Percentiles rank a stretch among this genome's conserved stretches.
Evolutionary conservation across 1,139 yeast genomes (phyloP).

Genomic region (Barnettozyma hawaiiensis): DNA sequence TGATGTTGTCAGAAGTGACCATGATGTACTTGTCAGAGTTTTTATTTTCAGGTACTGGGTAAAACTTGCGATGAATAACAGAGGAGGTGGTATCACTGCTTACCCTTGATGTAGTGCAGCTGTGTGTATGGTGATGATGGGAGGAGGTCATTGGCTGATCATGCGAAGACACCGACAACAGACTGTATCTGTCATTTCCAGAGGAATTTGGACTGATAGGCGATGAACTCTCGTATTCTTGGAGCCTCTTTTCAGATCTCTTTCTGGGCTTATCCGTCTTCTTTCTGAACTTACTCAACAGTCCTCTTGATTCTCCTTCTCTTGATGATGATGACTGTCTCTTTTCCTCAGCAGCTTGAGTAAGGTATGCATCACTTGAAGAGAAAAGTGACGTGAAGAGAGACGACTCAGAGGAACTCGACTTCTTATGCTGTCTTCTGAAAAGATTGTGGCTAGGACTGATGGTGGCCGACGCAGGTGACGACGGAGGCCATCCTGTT

Average conservation of each 20-base stretch:
- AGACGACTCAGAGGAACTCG: conserved; percentile 52
- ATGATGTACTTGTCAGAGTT: conserved; percentile 36
- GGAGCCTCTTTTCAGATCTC: conserved; percentile 9
- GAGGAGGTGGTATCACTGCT: conserved; percentile 7
- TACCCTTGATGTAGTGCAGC: background rate
- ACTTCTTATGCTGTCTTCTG: conserved; percentile 48
- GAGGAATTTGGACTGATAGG: conserved; percentile 18
- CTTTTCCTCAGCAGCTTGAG: conserved; percentile 22
- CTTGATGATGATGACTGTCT: conserved; percentile 18
- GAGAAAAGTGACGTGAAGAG: conserved; percentile 32
- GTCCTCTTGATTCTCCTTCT: conserved; percentile 25
- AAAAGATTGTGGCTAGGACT: conserved; percentile 39
- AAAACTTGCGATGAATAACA: conserved; percentile 30
- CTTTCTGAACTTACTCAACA: conserved; percentile 27
- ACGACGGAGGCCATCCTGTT: conserved; percentile 34
- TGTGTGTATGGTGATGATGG: background rate
- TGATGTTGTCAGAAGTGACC: conserved; percentile 53
- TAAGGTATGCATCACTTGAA: conserved; percentile 16
- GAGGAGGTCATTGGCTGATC: conserved; percentile 3
- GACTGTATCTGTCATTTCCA: conserved; percentile 3
- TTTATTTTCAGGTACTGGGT: conserved; percentile 28
- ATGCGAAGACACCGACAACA: conserved; percentile 2
- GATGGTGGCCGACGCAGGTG: conserved; percentile 20
- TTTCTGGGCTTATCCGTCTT: conserved; percentile 8
- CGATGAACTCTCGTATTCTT: conserved; percentile 12